Evolutionary conservation across 805 yeast species (phyloP).

Genomic region (Yamadazyma scolyti): DNA sequence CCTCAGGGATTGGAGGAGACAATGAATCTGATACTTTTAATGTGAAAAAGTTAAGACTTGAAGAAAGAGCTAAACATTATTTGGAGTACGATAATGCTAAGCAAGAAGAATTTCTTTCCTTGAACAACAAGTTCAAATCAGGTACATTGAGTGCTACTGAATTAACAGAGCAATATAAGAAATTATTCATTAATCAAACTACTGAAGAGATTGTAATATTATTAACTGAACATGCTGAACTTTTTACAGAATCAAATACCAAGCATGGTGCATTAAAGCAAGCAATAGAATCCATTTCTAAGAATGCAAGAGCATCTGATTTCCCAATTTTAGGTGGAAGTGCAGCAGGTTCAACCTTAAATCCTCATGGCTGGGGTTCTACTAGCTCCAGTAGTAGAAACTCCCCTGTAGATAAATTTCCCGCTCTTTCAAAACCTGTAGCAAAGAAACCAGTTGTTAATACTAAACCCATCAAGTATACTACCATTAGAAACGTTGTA

Average conservation of each 20-base stretch:
- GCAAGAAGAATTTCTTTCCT: slow-evolving; percentile 45
- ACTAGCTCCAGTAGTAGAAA: slow-evolving; percentile 8
- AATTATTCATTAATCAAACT: slow-evolving; percentile 16
- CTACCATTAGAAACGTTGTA: slow-evolving; percentile 24
- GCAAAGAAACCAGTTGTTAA: slow-evolving; percentile 11
- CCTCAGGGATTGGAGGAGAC: slow-evolving; percentile 2
- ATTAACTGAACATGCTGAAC: slow-evolving; percentile 57
- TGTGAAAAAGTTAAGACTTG: slow-evolving; percentile 58
- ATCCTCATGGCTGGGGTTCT: slow-evolving; percentile 24
- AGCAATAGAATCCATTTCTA: slow-evolving; percentile 14
- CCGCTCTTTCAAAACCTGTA: slow-evolving; percentile 29
- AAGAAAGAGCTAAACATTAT: slow-evolving; percentile 83
- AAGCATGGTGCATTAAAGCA: slow-evolving; percentile 7
- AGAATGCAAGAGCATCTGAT: slow-evolving; percentile 9
- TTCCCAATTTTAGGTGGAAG: slow-evolving; percentile 49
- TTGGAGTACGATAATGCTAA: slow-evolving; percentile 49
- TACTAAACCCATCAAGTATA: slow-evolving; percentile 30
- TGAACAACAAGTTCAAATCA: slow-evolving; percentile 47
- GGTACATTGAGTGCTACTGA: slow-evolving; percentile 46
- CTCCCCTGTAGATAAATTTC: slow-evolving; percentile 25
- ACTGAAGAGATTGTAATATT: slow-evolving; percentile 53
- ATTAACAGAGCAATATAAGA: slow-evolving; percentile 42
- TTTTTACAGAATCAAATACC: slow-evolving; percentile 40
- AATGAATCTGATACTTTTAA: slow-evolving; percentile 38
- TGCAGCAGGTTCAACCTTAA: slow-evolving; percentile 6